Evolutionary conservation across 2,329 filamentous ascomycete species (phyloP).

Genomic region (Xylaria sp.): DNA sequence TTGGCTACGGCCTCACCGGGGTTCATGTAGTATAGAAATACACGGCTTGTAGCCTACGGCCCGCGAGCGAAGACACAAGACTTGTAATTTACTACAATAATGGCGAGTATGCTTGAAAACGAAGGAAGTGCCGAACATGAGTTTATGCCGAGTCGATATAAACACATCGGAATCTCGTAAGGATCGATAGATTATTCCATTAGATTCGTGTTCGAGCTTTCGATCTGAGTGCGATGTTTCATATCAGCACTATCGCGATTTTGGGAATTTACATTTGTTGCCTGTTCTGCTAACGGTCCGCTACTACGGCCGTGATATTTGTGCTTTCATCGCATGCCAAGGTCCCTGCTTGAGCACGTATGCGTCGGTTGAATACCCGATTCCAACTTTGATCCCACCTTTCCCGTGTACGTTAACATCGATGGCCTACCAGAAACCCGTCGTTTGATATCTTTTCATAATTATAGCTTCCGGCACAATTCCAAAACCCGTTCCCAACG

Average conservation of each 20-base stretch:
- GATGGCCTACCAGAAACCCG: not conserved
- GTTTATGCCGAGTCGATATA: no score
- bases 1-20: no score
- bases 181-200: no score
- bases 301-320: not conserved
- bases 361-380: not conserved
- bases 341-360: not conserved
- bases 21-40: no score
- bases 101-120: no score
- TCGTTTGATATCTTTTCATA: not conserved
- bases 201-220: not conserved
- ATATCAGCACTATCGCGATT: not conserved
- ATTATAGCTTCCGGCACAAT: not conserved
- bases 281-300: not conserved
- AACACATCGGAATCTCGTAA: no score
- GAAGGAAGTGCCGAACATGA: no score
- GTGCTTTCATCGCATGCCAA: not conserved
- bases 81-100: no score
- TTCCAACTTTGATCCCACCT: not conserved
- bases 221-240: not conserved
- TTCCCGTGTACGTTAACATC: not conserved
- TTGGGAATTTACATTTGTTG: not conserved
- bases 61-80: no score
- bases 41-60: no score
- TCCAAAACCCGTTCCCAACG: not conserved